Evolutionary conservation across 768 basidiomycete species (phyloP).

Genomic region (Gymnopilus junonius): DNA sequence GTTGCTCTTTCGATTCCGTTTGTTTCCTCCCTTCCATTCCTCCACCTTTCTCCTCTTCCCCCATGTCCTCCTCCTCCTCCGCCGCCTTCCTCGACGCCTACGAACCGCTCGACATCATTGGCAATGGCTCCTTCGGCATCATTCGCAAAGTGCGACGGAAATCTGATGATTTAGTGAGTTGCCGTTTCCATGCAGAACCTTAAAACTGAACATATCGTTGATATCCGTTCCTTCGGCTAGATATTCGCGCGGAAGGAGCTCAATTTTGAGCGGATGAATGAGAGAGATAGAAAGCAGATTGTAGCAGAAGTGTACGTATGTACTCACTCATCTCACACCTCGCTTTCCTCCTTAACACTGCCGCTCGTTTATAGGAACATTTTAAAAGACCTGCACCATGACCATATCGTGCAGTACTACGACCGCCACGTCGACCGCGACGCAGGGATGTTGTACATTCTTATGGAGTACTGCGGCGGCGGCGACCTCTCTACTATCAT

Average conservation of each 20-base stretch:
- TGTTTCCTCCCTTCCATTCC: neutral
- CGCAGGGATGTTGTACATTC: conserved; percentile 88
- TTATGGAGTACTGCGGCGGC: conserved; percentile 99
- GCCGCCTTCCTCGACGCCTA: conserved; percentile 77
- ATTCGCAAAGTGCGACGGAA: conserved; percentile 93
- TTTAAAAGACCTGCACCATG: conserved; percentile 92
- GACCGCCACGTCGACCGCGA: conserved; percentile 93
- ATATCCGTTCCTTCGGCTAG: conserved; percentile 37
- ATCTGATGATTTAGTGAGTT: conserved; percentile 79
- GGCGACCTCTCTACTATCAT: conserved; percentile 92
- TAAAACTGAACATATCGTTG: neutral
- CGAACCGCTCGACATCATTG: conserved; percentile 89
- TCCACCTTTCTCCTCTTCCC: neutral
- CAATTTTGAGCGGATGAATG: conserved; percentile 96
- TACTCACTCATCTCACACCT: conserved; percentile 17
- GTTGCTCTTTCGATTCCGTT: neutral
- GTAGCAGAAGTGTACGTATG: conserved; percentile 98
- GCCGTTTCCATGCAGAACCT: neutral
- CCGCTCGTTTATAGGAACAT: conserved; percentile 81
- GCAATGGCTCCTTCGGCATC: conserved; percentile 97
- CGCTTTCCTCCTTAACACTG: neutral
- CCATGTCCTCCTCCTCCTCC: conserved; percentile 11
- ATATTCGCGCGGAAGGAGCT: conserved; percentile 92
- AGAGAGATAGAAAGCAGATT: conserved; percentile 95
- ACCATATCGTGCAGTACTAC: conserved; percentile 95